Base-by-base conservation (phyloP, 306 rosid species). In the Pyrus communis region DNA sequence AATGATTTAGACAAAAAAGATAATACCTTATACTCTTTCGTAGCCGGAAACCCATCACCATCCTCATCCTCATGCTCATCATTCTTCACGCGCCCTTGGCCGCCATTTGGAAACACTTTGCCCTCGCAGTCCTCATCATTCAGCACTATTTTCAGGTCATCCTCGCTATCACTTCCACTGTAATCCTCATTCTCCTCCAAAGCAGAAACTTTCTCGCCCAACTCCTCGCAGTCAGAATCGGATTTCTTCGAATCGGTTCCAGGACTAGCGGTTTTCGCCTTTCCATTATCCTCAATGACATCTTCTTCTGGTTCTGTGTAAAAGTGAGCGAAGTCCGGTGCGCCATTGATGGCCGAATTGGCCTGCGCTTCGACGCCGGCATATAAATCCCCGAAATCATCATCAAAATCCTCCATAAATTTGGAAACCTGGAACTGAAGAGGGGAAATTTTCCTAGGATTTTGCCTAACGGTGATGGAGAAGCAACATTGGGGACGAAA, bases 101-200 rank as follows among this genome's bases (percentile, higher is more conserved):
- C 57, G 0, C 13, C 57, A 75, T 45, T 51, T 3, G 73, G 80
- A 55, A 80, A 78, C n/a, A 42, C 51, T 52, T 51, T 21, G 38
- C 42, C 55, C 11, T 73, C 33, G 61, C 69, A 69, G 57, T 79
- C 92, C 13, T 80, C 89, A 55, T 89, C 91, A 40, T 89, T 89
- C 83, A 91, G 80, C n/a, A 91, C 82, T 10, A 91, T 91, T 30
- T 88, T 84, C 73, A 91, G 78, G 74, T 84, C 96, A 73, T 87
- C 91, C 62, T 85, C 91, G 64, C 93, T 89, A 3, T 88, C 96
- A 54, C 88, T 88, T 21, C 46, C 91, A 58, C 27, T 38, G 42
- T 30, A 51, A 38, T 17, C 80, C 61, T 57, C 84, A 74, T 65
- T 63, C 46, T 18, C 25, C 15, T 77, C 82, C 71, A 70, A 67